These are phyloP conservation scores for Nyctanthes arbortristis DNA, from an alignment of 257 asterid genomes.

Conservation along the genomic window DNA sequence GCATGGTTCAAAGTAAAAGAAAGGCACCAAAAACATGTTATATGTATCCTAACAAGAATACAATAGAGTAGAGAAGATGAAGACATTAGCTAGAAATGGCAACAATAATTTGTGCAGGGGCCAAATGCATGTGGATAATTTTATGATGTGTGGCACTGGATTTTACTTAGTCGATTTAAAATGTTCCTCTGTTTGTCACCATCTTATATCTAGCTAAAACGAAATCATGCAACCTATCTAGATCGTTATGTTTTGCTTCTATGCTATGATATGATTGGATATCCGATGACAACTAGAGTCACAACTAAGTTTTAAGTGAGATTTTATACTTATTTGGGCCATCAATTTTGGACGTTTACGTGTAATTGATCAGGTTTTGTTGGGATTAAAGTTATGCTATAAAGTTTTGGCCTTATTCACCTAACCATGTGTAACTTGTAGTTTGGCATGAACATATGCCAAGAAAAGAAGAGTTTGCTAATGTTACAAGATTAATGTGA, in stretches of 20 bases:
- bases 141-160: neutral
- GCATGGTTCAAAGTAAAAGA: conserved; percentile 13
- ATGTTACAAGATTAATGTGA: too few species aligned
- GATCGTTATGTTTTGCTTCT: neutral
- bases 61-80: neutral
- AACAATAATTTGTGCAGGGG: neutral
- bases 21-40: conserved; percentile 1
- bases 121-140: neutral
- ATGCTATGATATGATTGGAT: neutral
- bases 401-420: neutral
- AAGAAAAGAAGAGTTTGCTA: too few species aligned
- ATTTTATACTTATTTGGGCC: too few species aligned
- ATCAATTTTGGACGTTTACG: too few species aligned
- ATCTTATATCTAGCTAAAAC: neutral
- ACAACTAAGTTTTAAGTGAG: too few species aligned
- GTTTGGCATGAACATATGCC: neutral
- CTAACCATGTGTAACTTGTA: neutral
- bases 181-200: neutral
- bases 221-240: neutral
- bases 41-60: neutral
- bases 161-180: neutral
- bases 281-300: neutral
- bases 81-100: neutral
- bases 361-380: too few species aligned
- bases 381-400: too few species aligned